Base-by-base conservation (phyloP, 176 grass and related monocot genomes). In the Oryza glaberrima region DNA sequence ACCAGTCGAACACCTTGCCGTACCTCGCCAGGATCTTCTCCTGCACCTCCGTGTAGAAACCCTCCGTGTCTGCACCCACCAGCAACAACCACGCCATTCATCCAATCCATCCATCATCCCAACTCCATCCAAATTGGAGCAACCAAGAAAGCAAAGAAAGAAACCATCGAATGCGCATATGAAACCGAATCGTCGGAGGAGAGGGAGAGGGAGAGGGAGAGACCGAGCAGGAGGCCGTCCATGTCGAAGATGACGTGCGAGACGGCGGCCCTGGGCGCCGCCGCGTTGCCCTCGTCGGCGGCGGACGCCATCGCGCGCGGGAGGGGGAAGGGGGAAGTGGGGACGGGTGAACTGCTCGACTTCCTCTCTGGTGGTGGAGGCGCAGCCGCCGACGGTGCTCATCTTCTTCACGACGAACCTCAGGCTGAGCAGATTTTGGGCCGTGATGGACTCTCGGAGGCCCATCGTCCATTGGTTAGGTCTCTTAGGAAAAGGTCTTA, bases 181-280 rank as follows among this genome's bases (percentile, higher is more conserved):
- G n/a, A 67, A 28, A 15, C 6, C 4, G 4, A 80, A 12, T 14
- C 1, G 26, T 28, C 28, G 28, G 28, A 28, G 28, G 44, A 7
- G 20, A 60, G 16, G 44, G 4, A 16, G 43, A 44, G 32, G 44
- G 7, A 16, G 43, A 44, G 32, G 15, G 4, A 69, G 32, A 65
- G 52, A 95, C 95, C 95, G 2, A 98, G 87, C 25, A 95, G 93
- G 65, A 95, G 93, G 32, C 95, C 95, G 41, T 95, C 95, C 93
- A 95, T 95, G 87, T 98, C 95, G 69, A 95, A 98, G 85, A 95
- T 95, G 74, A 98, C 93, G 84, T 95, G 93, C 38, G 95, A 84
- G 64, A 98, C 68, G 30, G 78, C 1, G 70, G 89, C 73, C 45
- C 15, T 84, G 25, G 65, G 58, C 12, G 23, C 34, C 15, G 9